Evolutionary conservation across 2,329 filamentous ascomycete genomes (phyloP), one percentile per base, ranked within the genome.

Genomic region (Cryphonectria nitschkei): DNA sequence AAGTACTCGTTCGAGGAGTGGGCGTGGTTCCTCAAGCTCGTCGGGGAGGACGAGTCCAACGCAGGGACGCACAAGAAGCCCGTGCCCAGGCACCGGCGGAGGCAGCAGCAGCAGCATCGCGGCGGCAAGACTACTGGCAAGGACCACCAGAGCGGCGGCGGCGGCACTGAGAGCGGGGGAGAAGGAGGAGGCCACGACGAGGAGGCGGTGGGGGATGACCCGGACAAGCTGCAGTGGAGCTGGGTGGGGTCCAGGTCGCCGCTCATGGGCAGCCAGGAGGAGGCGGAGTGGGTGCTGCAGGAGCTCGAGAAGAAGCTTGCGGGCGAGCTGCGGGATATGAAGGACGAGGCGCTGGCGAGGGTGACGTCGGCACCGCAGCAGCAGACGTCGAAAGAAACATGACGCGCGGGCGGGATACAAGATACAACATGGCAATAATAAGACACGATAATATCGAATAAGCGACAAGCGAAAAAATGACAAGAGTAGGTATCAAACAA

Each of bases 1-100:
- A 86, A 85, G 68, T 98, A 97, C 78, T 85, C 84, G 0, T 98
- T 94, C 74, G 89, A 94, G 74, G 92, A 97, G 78, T 97, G 94
- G 95, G 92, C 92, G 0, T 93, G 93, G 83, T 96, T 93, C 75
- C 90, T 95, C 9, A 87, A 88, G 32, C 84, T 97, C 43, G 92
- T 97, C n/a, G 88, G 88, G 63, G 88, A 90, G 76, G 87, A 90
- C 77, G 88, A 90, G 76, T 81, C 80, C 68, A 82, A 82, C 73
- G 80, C 86, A 2, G 79, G 81, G 7, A 85, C 80, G 26, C 88
- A 90, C 75, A 78, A 83, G n/a, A 83, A 81, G 70, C 80, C 80
- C 3, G 61, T 54, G 52, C 71, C 71, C 60, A 65, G 68, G 61
- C 52, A 60, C 7, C 67, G 66, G 22, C 69, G 67, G 32, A 64